Evolutionary conservation across 805 yeast genomes (phyloP), one percentile per base, ranked within the genome.

Genomic region (Hemisphaericaspora nanyangensis): DNA sequence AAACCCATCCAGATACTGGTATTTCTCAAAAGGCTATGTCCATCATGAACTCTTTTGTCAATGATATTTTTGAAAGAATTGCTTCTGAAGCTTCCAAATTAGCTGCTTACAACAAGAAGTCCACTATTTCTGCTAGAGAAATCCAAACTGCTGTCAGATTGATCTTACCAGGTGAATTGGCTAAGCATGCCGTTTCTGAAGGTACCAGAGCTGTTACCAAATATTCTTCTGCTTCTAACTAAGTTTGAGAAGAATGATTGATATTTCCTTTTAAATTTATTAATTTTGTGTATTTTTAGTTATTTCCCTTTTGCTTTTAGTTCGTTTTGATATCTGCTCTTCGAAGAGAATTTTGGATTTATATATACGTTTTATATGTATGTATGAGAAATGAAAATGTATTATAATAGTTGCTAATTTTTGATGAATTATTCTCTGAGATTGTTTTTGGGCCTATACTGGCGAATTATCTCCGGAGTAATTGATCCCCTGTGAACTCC

Each of bases 1-100:
- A 91, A 80, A 90, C 97, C 48, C 98, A 90, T 75, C 98, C 97
- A 71, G 97, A 91, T 70, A 91, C 98, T 49, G 98, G 97, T 87
- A 91, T 91, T 68, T 90, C 98, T 58, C 95, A 89, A 75, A 86
- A 88, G 69, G 96, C 98, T 51, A 91, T 91, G 96, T 88, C 96
- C 52, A 91, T 91, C 70, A 83, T 90, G 91, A 91, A 91, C 85
- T 91, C 97, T 31, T 91, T 91, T 59, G 97, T 91, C 58, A 90
- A 89, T 76, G 97, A 91, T 74, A 87, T 90, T 66, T 91, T 90
- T 66, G 97, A 90, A 79, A 90, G 98, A 79, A 85, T 91, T 60
- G 97, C 97, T 58, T 73, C 91, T 58, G 97, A 90, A 77, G 96
- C 97, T 59, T 90, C 97, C 54, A 91, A 90, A 76, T 82, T 91